Evolutionary conservation across 2,329 filamentous ascomycete species (phyloP), one percentile per base, ranked within the genome.

Genomic region (Colletotrichum truncatum): DNA sequence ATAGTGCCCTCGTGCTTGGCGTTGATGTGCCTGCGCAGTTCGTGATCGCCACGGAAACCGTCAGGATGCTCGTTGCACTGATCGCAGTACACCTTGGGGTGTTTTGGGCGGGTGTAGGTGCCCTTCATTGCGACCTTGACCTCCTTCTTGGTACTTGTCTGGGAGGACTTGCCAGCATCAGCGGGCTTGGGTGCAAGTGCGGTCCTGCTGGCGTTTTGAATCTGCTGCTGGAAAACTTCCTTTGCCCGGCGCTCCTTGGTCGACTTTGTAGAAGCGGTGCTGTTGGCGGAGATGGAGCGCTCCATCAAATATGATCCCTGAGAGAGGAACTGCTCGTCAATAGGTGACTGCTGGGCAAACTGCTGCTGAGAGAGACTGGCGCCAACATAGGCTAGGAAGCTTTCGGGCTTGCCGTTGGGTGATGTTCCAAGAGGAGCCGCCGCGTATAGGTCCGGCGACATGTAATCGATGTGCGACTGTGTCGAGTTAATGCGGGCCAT

Each of bases 1-100:
- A 87, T 82, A 4, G 77, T 69, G 10, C 67, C 70, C 63, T 82
- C 81, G 76, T 98, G 95, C 69, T 93, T 87, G 32, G 83, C 80
- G 41, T 86, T 86, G 56, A 84, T 84, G 70, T 93, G 91, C 16
- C 91, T 85, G 43, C 88, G 86, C 25, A 93, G 85, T 76, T 97
- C 94, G 74, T 97, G 94, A 23, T 94, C 92, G 57, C 94, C 94
- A 32, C 94, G 89, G 77, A 97, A 97, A 45, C 93, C 93, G 16
- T 91, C 87, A 0, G 90, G 90, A 55, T 92, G 87, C 59, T 93
- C 89, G 54, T 85, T 84, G 79, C 93, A 97, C 64, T 87, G 80
- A 2, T 79, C 75, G 75, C 94, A 97, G 73, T 86, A 87, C 67
- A 93, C 88, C 76, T 92, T 93, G 34, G 87, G 86, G 66, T 92